Percentiles rank a stretch among this genome's conserved stretches.
Conservation (phyloP, 2,329 filamentous ascomycete species). For the Anisogramma anomala region DNA sequence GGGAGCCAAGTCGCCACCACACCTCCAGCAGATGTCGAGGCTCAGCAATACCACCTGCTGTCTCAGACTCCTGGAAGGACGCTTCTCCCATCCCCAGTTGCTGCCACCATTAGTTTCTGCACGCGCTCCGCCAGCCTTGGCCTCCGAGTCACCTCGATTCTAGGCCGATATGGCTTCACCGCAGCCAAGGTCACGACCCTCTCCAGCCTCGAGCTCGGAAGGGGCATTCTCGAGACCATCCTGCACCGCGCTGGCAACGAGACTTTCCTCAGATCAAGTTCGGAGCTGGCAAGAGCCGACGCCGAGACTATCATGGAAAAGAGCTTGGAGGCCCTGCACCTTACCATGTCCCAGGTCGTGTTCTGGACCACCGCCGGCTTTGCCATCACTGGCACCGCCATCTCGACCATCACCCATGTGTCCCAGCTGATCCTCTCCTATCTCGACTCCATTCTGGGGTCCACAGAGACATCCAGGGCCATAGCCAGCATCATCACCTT, state of each 20-base stretch:
- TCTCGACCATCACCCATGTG: constrained; percentile 42
- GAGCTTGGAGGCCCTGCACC: constrained; percentile 45
- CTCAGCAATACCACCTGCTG: background rate
- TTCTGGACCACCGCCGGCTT: constrained; percentile 53
- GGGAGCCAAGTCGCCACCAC: background rate
- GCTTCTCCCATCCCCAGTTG: constrained; percentile 45
- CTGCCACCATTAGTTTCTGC: constrained; percentile 47
- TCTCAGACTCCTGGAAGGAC: constrained; percentile 27
- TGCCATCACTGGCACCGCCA: constrained; percentile 42
- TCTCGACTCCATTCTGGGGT: constrained; percentile 54
- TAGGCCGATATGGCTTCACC: constrained; percentile 40
- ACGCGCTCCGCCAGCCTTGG: constrained; percentile 48
- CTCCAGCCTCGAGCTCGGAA: constrained; percentile 45
- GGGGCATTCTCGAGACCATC: constrained; percentile 42
- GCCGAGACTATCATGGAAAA: constrained; percentile 45
- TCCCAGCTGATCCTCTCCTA: constrained; percentile 47
- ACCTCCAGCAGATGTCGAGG: background rate
- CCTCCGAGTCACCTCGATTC: constrained; percentile 40
- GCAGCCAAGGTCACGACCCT: constrained; percentile 45
- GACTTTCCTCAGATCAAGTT: constrained; percentile 31
- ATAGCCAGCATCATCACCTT: constrained; percentile 56
- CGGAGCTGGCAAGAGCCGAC: constrained; percentile 37
- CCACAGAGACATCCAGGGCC: constrained; percentile 56
- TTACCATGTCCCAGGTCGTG: constrained; percentile 45
- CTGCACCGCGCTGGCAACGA: constrained; percentile 41